Conservation (phyloP, 805 yeast species). For the Hemisphaericaspora nanyangensis region DNA sequence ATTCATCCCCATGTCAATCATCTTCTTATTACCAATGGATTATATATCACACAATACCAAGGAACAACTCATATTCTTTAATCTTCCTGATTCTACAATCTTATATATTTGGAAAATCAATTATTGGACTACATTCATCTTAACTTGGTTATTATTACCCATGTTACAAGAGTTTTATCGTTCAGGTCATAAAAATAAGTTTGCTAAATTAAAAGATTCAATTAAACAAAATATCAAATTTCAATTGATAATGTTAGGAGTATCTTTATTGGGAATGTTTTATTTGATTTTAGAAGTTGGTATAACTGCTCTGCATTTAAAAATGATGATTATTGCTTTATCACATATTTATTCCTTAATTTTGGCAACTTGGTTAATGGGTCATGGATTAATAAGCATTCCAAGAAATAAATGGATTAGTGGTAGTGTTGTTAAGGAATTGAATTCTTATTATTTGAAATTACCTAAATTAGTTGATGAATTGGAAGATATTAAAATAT, state of each 20-base stretch:
- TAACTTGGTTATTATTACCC: slow-evolving; percentile 78
- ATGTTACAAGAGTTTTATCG: slow-evolving; percentile 67
- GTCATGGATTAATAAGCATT: slow-evolving; percentile 69
- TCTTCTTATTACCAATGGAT: slow-evolving; percentile 72
- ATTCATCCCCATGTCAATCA: slow-evolving; percentile 70
- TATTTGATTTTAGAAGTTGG: slow-evolving; percentile 55
- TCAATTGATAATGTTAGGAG: slow-evolving; percentile 52
- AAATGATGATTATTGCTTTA: slow-evolving; percentile 65
- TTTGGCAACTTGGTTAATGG: slow-evolving; percentile 78
- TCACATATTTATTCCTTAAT: slow-evolving; percentile 75
- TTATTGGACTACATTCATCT: slow-evolving; percentile 76
- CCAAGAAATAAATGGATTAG: slow-evolving; percentile 50
- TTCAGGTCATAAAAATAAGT: slow-evolving; percentile 58
- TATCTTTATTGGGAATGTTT: slow-evolving; percentile 51
- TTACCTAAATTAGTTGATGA: slow-evolving; percentile 58
- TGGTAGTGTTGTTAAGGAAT: slow-evolving; percentile 25
- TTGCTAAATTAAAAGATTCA: slow-evolving; percentile 52
- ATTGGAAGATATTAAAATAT: slow-evolving; percentile 58
- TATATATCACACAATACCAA: slow-evolving; percentile 51
- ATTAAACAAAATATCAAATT: slow-evolving; percentile 53
- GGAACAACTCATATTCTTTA: slow-evolving; percentile 36
- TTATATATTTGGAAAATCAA: slow-evolving; percentile 66
- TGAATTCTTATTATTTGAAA: slow-evolving; percentile 43
- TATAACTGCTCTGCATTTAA: slow-evolving; percentile 51
- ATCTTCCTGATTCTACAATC: slow-evolving; percentile 43